Base-by-base conservation (phyloP, 1,284 basidiomycete genomes). In the Apiotrichum siamense region DNA sequence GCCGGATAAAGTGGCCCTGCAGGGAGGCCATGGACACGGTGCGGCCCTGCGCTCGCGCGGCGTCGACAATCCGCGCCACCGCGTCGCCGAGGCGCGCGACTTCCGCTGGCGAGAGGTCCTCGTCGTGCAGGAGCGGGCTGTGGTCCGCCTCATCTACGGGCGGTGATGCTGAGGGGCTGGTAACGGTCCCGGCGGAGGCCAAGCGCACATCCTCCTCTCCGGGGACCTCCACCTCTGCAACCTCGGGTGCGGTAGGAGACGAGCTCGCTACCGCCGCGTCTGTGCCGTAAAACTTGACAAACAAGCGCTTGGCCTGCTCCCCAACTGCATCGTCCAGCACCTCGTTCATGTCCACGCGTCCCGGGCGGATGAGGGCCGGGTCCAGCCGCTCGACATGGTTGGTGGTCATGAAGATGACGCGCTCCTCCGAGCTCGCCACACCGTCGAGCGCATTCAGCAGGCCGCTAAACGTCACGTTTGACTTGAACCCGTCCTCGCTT, bases 321-420 rank as follows among this genome's bases (percentile, higher is more conserved):
- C 88, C 82, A 23, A 81, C 85, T 0, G 96, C 91, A 65, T 99
- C 90, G 67, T 87, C 92, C 32, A 99, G 80, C 38, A 89, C 77
- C 58, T 87, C 82, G 26, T 84, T 81, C 39, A 97, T 73, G 70
- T 98, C 94, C 32, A 98, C 92, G 10, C 94, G 81, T 2, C 94
- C 94, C 0, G 94, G 94, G 47, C 94, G 84, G 61, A 98, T 91
- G 33, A 98, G 82, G 0, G 96, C 94, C 10, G 89, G 86, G 60
- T 82, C 76, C 37, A 80, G 72, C 11, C 64, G 66, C 9, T 71
- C 65, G 49, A 88, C 74, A 65, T 97, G 94, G 73, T 98, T 98
- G n/a, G 94, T 98, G 1, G 94, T 98, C 87, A 98, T 90, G 75
- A 98, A 98, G 37, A 98, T 83, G 66, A 99, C 87, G n/a, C 96